Evolutionary conservation across 1,139 yeast species (phyloP), one percentile per base, ranked within the genome.

Genomic region (Nadsonia commutata): DNA sequence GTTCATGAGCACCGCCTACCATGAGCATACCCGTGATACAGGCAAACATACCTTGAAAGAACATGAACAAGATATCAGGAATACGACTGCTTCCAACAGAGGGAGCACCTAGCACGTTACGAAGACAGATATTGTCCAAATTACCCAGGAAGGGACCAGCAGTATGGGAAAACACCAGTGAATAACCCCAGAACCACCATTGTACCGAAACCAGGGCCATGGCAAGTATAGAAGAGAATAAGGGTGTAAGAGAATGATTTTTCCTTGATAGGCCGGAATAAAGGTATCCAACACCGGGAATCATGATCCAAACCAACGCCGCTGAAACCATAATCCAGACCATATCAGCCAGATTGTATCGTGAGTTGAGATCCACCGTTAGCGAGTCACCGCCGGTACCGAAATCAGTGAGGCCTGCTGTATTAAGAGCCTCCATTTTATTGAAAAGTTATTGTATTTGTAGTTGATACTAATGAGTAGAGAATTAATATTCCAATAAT

Each of bases 171-270:
- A 86, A 88, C 20, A 84, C 78, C 48, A 90, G 71, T 7, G 96
- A 81, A 63, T 82, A 88, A 47, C 97, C 97, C 95, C 96, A 85
- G 67, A 85, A 85, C 64, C 85, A 88, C 97, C 97, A 88, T 58
- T 88, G 95, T 72, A 88, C 85, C 1, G 80, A 67, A 5, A 86
- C 76, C 36, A 88, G 66, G 54, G 90, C 78, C 19, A 77, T 76
- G 16, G 94, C 86, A 83, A 84, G 85, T 59, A 88, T 67, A 3
- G 94, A 79, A n/a, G 95, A 93, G 95, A 95, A 88, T 48, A 88
- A 66, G 46, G 88, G 69, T 9, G 95, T 81, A 47, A 86, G 67
- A 16, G 96, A 95, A 56, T 88, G 95, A 65, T 85, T 84, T 63
- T 86, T 86, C 63, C 97, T 76, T 8, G 95, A 79, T 50, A 86